These are phyloP conservation scores for Venustampulla echinocandica DNA, from an alignment of 495 filamentous ascomycete species.

Conservation along the genomic window DNA sequence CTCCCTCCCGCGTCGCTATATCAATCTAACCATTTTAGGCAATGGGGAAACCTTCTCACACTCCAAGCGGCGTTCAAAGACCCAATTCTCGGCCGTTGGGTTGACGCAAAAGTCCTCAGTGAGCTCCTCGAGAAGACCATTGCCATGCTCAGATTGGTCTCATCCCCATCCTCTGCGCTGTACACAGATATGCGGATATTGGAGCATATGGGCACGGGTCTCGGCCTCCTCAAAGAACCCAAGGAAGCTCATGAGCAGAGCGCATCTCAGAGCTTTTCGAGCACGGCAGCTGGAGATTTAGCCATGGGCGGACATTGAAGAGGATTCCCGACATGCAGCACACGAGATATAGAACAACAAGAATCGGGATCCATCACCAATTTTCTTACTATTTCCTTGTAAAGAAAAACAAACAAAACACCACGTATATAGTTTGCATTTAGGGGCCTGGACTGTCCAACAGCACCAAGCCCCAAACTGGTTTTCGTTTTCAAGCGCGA, in stretches of 20 bases:
- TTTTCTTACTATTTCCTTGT: no score
- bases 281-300: conserved; percentile 15
- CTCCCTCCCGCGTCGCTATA: no score
- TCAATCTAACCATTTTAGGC: conserved; percentile 55
- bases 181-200: conserved; percentile 59
- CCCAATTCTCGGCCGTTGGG: conserved; percentile 46
- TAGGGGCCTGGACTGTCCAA: no score
- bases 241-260: conserved; percentile 13
- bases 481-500: no score
- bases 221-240: conserved; percentile 19
- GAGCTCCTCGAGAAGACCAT: conserved; percentile 58
- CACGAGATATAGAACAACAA: no score
- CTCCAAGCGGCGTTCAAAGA: conserved; percentile 68
- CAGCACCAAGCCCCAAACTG: no score
- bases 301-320: background rate
- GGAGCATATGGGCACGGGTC: conserved; percentile 34
- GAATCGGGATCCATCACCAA: no score
- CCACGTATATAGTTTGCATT: no score
- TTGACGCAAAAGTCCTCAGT: conserved; percentile 42
- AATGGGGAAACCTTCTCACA: conserved; percentile 94
- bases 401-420: no score
- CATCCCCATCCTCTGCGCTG: conserved; percentile 58
- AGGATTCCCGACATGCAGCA: no score
- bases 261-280: conserved; percentile 37
- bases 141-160: conserved; percentile 51